phyloP scores from a whole-genome alignment of 495 filamentous ascomycete genomes.

The Haplographium delicatum region DNA sequence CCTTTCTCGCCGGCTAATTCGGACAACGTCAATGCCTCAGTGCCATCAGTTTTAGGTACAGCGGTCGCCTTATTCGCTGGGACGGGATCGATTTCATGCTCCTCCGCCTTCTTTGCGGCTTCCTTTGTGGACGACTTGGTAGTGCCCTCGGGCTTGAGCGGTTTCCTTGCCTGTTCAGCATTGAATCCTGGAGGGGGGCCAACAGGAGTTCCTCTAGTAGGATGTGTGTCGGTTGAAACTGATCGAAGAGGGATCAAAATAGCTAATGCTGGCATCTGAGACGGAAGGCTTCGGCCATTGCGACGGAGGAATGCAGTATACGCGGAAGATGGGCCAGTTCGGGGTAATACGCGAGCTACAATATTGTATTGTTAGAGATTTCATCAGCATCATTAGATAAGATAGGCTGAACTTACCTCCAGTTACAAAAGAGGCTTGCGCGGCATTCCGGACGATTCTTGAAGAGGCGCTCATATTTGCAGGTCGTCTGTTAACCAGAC shows the following conservation, averaged over 20 bases:
- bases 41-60: conserved; percentile 38
- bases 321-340: conserved; percentile 33
- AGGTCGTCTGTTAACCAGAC: conserved; percentile 3
- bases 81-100: conserved; percentile 17
- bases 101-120: conserved; percentile 23
- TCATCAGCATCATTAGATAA: neutral
- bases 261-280: conserved; percentile 57
- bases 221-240: conserved; percentile 69
- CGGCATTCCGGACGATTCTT: conserved; percentile 51
- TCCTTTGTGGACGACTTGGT: conserved; percentile 32
- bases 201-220: conserved; percentile 45
- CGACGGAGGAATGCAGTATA: conserved; percentile 49
- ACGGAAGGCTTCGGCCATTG: conserved; percentile 51
- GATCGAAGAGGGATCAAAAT: conserved; percentile 59
- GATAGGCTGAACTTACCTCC: conserved; percentile 29
- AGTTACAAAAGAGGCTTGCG: conserved; percentile 47
- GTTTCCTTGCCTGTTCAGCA: conserved; percentile 83
- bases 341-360: conserved; percentile 34
- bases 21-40: conserved; percentile 36
- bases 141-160: conserved; percentile 50
- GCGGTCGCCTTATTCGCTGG: conserved; percentile 27
- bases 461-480: conserved; percentile 55
- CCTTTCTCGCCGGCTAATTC: conserved; percentile 42
- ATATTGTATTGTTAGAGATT: conserved; percentile 5
- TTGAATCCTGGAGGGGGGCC: conserved; percentile 94